Percentiles rank a stretch among this genome's conserved stretches.
Evolutionary conservation across 495 filamentous ascomycete species (phyloP).

Genomic region (Hypoxylon perforatum): DNA sequence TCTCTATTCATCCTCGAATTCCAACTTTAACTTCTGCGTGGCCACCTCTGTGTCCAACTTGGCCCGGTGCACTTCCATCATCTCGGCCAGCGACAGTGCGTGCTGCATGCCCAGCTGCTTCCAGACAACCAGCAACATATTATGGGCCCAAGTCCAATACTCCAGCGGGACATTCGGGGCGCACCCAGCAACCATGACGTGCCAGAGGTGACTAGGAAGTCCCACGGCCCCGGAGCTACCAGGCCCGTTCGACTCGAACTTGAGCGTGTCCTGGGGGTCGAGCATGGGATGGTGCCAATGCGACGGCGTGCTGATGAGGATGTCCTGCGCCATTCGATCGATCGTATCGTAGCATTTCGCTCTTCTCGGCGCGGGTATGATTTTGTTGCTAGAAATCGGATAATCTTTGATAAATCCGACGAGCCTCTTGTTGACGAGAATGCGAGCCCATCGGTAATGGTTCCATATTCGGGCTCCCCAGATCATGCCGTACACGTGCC

Average conservation of each 20-base stretch:
- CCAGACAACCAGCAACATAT: constrained; percentile 54
- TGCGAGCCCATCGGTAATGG: constrained; percentile 70
- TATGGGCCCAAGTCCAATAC: constrained; percentile 52
- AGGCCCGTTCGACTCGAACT: constrained; percentile 48
- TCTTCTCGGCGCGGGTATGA: constrained; percentile 50
- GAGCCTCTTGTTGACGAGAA: constrained; percentile 67
- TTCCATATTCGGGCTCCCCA: constrained; percentile 71
- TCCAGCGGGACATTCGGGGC: constrained; percentile 53
- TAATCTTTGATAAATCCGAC: constrained; percentile 45
- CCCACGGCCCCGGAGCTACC: constrained; percentile 57
- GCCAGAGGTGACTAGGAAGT: constrained; percentile 55
- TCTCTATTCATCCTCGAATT: constrained; percentile 20
- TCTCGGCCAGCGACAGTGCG: constrained; percentile 48
- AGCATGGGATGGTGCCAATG: constrained; percentile 60
- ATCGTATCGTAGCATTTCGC: constrained; percentile 46
- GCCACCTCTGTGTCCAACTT: constrained; percentile 23
- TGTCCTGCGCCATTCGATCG: constrained; percentile 51
- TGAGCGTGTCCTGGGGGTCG: constrained; percentile 31
- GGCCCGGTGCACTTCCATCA: constrained; percentile 44
- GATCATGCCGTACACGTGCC: constrained; percentile 68
- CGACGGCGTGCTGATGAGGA: constrained; percentile 54
- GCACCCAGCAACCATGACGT: constrained; percentile 54
- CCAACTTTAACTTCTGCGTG: constrained; percentile 5
- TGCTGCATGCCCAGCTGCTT: constrained; percentile 60
- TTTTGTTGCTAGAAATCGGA: constrained; percentile 48